These are phyloP conservation scores for Lathyrus aphaca DNA, from an alignment of 306 rosid genomes.

Conservation along the genomic window DNA sequence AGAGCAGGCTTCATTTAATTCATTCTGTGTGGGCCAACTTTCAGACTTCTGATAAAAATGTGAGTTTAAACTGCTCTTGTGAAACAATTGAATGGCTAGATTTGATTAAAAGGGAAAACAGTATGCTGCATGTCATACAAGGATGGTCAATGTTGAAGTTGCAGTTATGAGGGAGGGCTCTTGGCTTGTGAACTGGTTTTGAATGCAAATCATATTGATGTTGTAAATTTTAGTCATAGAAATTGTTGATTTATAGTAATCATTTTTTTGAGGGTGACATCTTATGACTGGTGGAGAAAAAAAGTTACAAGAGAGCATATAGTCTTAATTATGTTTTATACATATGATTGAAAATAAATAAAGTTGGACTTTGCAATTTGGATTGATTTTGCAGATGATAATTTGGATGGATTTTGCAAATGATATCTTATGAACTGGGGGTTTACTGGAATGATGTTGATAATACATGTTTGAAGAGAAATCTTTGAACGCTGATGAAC, in stretches of 20 bases:
- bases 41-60: slow-evolving; percentile 92
- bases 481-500: slow-evolving; percentile 28
- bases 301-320: not conserved
- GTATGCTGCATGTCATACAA: slow-evolving; percentile 21
- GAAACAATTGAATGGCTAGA: slow-evolving; percentile 19
- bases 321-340: slow-evolving; percentile 23
- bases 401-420: slow-evolving; percentile 19
- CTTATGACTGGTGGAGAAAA: not conserved
- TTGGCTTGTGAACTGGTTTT: slow-evolving; percentile 31
- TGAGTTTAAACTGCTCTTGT: slow-evolving; percentile 49
- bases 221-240: slow-evolving; percentile 22
- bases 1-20: slow-evolving; percentile 65
- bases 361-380: slow-evolving; percentile 26
- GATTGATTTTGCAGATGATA: slow-evolving; percentile 24
- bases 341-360: slow-evolving; percentile 24
- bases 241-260: slow-evolving; percentile 9
- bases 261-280: not conserved
- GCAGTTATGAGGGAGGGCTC: too few species aligned
- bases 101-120: slow-evolving; percentile 32
- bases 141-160: not conserved
- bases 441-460: slow-evolving; percentile 20
- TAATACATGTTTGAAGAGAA: slow-evolving; percentile 23
- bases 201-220: slow-evolving; percentile 24
- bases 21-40: slow-evolving; percentile 98
- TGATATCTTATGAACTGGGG: slow-evolving; percentile 13